These are phyloP conservation scores for Herpotrichia juniperi DNA, from an alignment of 2,329 filamentous ascomycete genomes.

Conservation along the genomic window DNA sequence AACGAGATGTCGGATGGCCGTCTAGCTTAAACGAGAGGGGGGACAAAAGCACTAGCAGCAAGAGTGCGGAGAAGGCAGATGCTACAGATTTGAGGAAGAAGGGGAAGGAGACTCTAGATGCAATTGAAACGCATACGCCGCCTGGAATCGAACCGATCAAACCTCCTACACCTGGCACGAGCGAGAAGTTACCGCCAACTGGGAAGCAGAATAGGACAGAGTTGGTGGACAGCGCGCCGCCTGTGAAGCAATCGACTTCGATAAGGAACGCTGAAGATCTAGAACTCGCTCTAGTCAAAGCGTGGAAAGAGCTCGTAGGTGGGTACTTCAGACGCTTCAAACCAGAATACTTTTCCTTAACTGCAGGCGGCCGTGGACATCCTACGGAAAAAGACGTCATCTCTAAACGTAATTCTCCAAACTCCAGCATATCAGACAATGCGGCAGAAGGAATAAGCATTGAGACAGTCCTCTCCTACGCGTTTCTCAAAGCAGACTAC, in stretches of 20 bases:
- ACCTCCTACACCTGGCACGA: conserved; percentile 33
- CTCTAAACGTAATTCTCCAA: conserved; percentile 28
- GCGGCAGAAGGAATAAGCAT: conserved; percentile 61
- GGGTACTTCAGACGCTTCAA: conserved; percentile 94
- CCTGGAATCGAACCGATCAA: conserved; percentile 49
- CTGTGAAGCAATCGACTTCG: conserved; percentile 51
- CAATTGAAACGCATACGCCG: conserved; percentile 57
- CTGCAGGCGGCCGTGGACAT: conserved; percentile 44
- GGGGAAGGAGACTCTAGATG: conserved; percentile 48
- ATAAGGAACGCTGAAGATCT: conserved; percentile 68
- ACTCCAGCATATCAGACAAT: conserved; percentile 28
- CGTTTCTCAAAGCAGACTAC: conserved; percentile 90
- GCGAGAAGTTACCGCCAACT: conserved; percentile 28
- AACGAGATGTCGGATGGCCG: conserved; percentile 24
- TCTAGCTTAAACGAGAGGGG: conserved; percentile 31
- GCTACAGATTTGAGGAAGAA: conserved; percentile 28
- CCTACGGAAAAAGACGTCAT: conserved; percentile 38
- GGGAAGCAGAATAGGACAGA: conserved; percentile 29
- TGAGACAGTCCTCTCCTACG: conserved; percentile 84
- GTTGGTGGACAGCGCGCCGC: conserved; percentile 29
- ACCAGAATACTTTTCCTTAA: conserved; percentile 74
- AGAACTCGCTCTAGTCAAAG: conserved; percentile 72
- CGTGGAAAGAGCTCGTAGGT: conserved; percentile 85
- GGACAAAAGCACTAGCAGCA: conserved; percentile 28
- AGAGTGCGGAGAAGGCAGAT: conserved; percentile 22